Evolutionary conservation across 192 early-diverging fungal species (phyloP).

Genomic region (Linnemannia exigua): DNA sequence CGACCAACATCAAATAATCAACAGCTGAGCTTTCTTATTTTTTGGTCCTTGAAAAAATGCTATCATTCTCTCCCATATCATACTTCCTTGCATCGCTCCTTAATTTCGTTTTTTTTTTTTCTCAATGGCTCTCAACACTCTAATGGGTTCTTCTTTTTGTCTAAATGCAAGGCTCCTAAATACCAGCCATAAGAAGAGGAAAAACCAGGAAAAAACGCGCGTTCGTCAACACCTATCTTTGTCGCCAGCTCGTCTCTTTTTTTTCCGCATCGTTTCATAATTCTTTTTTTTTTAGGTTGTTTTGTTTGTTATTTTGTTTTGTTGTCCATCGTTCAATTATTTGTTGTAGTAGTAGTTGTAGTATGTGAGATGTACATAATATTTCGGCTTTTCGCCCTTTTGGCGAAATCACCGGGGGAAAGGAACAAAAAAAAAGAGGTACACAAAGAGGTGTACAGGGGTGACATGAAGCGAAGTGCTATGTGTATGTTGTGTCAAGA

Average conservation of each 20-base stretch:
- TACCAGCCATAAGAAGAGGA: neutral
- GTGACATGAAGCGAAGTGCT: neutral
- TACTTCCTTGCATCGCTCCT: no score
- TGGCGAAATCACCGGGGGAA: neutral
- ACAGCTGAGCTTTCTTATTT: neutral
- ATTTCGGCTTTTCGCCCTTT: constrained; percentile 5
- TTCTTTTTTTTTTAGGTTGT: no score
- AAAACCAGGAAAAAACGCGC: neutral
- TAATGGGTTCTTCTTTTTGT: neutral
- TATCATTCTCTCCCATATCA: no score
- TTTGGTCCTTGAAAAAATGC: no score
- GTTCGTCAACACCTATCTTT: neutral
- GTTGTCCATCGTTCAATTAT: no score
- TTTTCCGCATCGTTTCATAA: no score
- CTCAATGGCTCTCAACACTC: neutral
- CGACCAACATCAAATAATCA: no score
- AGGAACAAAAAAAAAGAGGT: no score
- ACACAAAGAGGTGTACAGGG: neutral
- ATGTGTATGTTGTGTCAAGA: neutral
- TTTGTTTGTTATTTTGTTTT: no score
- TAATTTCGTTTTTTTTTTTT: neutral
- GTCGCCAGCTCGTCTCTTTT: neutral
- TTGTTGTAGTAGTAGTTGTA: neutral
- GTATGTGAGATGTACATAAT: neutral
- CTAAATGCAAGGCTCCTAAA: neutral